Evolutionary conservation across 1,139 yeast species (phyloP).

Genomic region (Eremothecium gossypii): DNA sequence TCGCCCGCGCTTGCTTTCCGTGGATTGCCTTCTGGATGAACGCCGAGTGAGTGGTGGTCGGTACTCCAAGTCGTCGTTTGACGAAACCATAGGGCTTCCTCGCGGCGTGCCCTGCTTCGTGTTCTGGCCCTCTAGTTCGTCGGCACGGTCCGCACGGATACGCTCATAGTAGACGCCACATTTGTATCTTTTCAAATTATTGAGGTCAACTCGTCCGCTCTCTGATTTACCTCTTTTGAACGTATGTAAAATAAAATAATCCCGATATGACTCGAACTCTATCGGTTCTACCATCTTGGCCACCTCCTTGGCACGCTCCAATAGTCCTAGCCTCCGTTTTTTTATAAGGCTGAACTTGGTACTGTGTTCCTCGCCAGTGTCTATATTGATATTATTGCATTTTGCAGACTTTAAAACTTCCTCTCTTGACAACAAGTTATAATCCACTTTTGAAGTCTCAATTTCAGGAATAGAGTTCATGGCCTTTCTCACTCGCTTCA

Average conservation of each 20-base stretch:
- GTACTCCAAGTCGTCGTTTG: conserved; percentile 4
- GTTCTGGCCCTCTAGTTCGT: conserved; percentile 5
- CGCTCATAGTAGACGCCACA: conserved; percentile 23
- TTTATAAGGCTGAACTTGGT: too few species aligned
- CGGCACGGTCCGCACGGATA: conserved; percentile 9
- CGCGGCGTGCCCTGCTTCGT: conserved; percentile 1
- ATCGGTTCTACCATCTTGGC: conserved; percentile 16
- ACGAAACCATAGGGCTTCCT: conserved; percentile 2
- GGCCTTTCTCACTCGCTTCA: too few species aligned
- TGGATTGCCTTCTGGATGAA: conserved; percentile 1
- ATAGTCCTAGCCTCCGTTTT: conserved; percentile 10
- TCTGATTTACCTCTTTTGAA: conserved; percentile 28
- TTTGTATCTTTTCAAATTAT: conserved; percentile 18
- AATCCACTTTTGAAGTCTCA: too few species aligned
- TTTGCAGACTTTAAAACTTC: not conserved
- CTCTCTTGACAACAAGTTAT: too few species aligned
- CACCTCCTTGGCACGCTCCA: conserved; percentile 14
- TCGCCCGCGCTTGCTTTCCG: not conserved
- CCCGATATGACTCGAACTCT: conserved; percentile 30
- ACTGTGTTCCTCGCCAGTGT: not conserved
- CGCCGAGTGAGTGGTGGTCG: conserved; percentile 4
- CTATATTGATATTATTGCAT: not conserved
- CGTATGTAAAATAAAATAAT: conserved; percentile 22
- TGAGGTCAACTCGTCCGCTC: conserved; percentile 27
- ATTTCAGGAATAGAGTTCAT: too few species aligned